phyloP scores from a whole-genome alignment of 108 stramenopile species.

The Cyclotella atomus region DNA sequence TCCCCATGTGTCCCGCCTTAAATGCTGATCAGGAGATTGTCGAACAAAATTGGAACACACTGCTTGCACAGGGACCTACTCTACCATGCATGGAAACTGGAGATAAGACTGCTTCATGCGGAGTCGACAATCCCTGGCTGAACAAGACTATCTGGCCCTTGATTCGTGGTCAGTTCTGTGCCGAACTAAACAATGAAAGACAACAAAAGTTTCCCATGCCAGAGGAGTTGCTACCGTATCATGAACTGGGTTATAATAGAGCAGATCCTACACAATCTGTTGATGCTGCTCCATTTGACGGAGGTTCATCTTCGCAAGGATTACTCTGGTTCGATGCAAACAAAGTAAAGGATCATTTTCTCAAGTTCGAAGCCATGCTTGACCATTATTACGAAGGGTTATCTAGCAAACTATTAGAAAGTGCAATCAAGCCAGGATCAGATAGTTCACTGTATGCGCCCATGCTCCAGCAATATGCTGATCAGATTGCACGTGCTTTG shows the following conservation, averaged over 20 bases:
- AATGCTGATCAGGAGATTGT: neutral
- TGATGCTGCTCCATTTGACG: slow-evolving; percentile 18
- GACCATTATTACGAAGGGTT: slow-evolving; percentile 21
- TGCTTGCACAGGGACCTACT: neutral
- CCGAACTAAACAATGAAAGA: neutral
- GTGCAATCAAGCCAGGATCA: neutral
- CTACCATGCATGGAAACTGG: slow-evolving; percentile 1
- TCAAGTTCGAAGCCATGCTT: slow-evolving; percentile 18
- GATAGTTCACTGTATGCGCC: slow-evolving; percentile 2
- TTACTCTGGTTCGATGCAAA: slow-evolving; percentile 2
- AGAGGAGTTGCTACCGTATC: slow-evolving; percentile 7
- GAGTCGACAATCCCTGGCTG: slow-evolving; percentile 7
- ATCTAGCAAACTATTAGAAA: neutral
- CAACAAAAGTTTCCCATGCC: slow-evolving; percentile 6
- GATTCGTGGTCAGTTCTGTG: slow-evolving; percentile 20
- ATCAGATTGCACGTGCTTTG: slow-evolving; percentile 9
- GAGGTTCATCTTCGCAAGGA: neutral
- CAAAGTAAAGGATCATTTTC: slow-evolving; percentile 10
- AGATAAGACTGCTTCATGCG: neutral
- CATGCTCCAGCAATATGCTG: slow-evolving; percentile 8
- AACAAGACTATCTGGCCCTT: slow-evolving; percentile 20
- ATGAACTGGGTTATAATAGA: slow-evolving; percentile 12
- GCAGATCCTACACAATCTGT: slow-evolving; percentile 10
- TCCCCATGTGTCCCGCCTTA: slow-evolving; percentile 9
- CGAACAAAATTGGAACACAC: neutral